These are phyloP conservation scores for Amylostereum chailletii DNA, from an alignment of 1,284 basidiomycete species.

Conservation along the genomic window DNA sequence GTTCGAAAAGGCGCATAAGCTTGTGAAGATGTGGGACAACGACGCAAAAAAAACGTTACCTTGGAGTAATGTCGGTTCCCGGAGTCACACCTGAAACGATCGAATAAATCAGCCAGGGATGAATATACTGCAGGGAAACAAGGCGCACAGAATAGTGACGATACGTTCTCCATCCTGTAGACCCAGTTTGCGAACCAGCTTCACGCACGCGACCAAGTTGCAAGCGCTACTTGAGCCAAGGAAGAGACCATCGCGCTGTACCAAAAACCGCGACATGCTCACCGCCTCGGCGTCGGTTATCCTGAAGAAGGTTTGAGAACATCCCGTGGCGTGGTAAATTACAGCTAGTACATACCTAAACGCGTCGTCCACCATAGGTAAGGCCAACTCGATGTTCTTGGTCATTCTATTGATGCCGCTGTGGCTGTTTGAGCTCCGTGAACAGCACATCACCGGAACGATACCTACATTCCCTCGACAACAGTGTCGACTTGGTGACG, in stretches of 20 bases:
- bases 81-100: slow-evolving; percentile 62
- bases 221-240: slow-evolving; percentile 95
- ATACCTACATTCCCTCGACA: slow-evolving; percentile 74
- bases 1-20: neutral
- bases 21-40: neutral
- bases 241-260: slow-evolving; percentile 87
- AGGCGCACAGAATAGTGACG: slow-evolving; percentile 76
- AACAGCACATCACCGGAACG: neutral
- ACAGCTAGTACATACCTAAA: slow-evolving; percentile 53
- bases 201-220: slow-evolving; percentile 86
- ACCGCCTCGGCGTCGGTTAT: slow-evolving; percentile 88
- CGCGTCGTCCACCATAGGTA: slow-evolving; percentile 80
- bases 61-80: slow-evolving; percentile 85
- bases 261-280: slow-evolving; percentile 86
- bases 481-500: slow-evolving; percentile 92
- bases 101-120: neutral
- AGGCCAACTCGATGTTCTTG: slow-evolving; percentile 76
- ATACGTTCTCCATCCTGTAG: slow-evolving; percentile 59
- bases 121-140: slow-evolving; percentile 1
- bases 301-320: slow-evolving; percentile 28
- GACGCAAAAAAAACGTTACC: slow-evolving; percentile 30
- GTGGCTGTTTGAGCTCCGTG: slow-evolving; percentile 3
- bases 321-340: slow-evolving; percentile 1
- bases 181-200: slow-evolving; percentile 63
- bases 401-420: slow-evolving; percentile 89